A percentile compares a stretch with the other conserved stretches of the same genome.
phyloP scores from a whole-genome alignment of 768 basidiomycete genomes.

The Rhizopogon vesiculosus region DNA sequence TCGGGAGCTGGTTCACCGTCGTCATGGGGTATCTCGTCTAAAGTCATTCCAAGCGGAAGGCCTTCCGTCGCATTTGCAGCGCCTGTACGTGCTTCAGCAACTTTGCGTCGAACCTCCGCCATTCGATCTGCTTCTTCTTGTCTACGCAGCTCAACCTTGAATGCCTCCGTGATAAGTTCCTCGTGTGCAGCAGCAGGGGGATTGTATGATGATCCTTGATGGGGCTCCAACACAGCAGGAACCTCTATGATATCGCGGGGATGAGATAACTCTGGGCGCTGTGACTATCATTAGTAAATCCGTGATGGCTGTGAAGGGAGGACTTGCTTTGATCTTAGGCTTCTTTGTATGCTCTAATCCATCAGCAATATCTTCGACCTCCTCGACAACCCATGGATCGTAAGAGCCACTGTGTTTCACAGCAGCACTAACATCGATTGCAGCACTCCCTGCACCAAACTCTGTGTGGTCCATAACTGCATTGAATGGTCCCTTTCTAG shows the following conservation, averaged over 20 bases:
- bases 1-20: conserved; percentile 31
- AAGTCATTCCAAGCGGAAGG: conserved; percentile 60
- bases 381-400: conserved; percentile 52
- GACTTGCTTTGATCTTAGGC: conserved; percentile 49
- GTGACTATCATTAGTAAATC: neutral
- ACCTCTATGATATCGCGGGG: conserved; percentile 52
- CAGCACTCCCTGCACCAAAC: conserved; percentile 59
- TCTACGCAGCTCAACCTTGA: conserved; percentile 58
- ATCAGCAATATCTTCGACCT: conserved; percentile 34
- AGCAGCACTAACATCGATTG: conserved; percentile 61
- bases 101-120: conserved; percentile 48
- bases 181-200: conserved; percentile 71
- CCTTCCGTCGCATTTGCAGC: conserved; percentile 28
- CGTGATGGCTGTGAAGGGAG: neutral
- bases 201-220: conserved; percentile 87
- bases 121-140: conserved; percentile 50
- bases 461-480: conserved; percentile 64
- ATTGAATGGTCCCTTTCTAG: conserved; percentile 70
- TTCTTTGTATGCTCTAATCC: conserved; percentile 35
- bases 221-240: conserved; percentile 66
- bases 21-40: conserved; percentile 42
- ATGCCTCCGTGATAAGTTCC: conserved; percentile 63
- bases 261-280: conserved; percentile 47
- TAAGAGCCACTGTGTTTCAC: conserved; percentile 64
- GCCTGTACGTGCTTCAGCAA: conserved; percentile 41